Conservation (phyloP, 2,329 filamentous ascomycete genomes). For the Neofusicoccum sp. region DNA sequence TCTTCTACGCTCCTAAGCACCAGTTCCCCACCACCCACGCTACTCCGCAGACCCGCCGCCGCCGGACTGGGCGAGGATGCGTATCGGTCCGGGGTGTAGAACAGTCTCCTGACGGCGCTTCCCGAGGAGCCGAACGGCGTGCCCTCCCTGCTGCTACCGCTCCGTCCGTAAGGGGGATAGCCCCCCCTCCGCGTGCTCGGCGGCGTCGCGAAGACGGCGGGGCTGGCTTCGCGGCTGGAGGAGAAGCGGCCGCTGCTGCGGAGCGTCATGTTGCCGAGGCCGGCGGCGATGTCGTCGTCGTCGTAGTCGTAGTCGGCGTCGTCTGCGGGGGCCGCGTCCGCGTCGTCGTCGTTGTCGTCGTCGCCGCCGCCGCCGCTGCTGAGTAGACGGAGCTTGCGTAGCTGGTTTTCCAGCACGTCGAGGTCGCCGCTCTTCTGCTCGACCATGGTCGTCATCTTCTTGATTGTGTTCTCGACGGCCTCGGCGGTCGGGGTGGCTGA, state of each 20-base stretch:
- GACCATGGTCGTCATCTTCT: slow-evolving; percentile 88
- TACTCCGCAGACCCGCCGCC: neutral
- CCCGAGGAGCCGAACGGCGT: slow-evolving; percentile 31
- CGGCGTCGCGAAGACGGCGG: slow-evolving; percentile 38
- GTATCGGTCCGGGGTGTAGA: slow-evolving; percentile 33
- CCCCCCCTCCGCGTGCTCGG: slow-evolving; percentile 33
- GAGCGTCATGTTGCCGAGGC: slow-evolving; percentile 19
- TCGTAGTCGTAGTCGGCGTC: slow-evolving; percentile 3
- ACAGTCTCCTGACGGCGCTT: slow-evolving; percentile 34
- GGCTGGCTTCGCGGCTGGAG: slow-evolving; percentile 21
- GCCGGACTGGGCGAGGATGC: slow-evolving; percentile 16
- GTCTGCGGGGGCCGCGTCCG: slow-evolving; percentile 27
- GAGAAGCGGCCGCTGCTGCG: slow-evolving; percentile 21
- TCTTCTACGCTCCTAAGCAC: slow-evolving; percentile 16
- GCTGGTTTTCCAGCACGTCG: slow-evolving; percentile 82
- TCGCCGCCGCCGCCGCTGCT: slow-evolving; percentile 3
- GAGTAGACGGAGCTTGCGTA: slow-evolving; percentile 61
- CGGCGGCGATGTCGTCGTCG: slow-evolving; percentile 11
- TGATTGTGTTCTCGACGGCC: slow-evolving; percentile 85
- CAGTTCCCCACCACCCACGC: slow-evolving; percentile 2
- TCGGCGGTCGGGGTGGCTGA: slow-evolving; percentile 75
- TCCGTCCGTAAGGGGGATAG: slow-evolving; percentile 20
- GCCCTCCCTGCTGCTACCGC: slow-evolving; percentile 25
- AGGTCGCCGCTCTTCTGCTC: slow-evolving; percentile 90
- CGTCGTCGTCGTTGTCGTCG: slow-evolving; percentile 12